Percentiles rank a stretch among this genome's conserved stretches.
phyloP scores from a whole-genome alignment of 257 asterid genomes.

The Primulina tabacum region DNA sequence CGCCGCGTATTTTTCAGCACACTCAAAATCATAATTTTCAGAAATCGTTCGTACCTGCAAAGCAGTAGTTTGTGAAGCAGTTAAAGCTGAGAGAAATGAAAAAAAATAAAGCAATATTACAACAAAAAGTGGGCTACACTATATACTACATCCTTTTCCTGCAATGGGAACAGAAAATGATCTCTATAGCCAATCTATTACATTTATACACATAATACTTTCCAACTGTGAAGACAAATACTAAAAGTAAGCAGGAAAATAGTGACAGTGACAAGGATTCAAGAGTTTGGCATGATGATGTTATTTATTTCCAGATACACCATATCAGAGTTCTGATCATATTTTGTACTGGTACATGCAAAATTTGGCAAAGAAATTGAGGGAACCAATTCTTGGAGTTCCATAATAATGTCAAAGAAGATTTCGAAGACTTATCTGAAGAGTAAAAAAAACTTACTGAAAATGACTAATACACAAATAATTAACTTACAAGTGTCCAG shows the following conservation, averaged over 20 bases:
- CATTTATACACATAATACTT: conserved; percentile 1
- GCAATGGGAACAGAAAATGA: conserved; percentile 1
- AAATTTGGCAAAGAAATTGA: background rate
- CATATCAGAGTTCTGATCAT: background rate
- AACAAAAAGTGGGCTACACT: conserved; percentile 6
- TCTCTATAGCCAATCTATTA: background rate
- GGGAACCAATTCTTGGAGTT: conserved; percentile 11
- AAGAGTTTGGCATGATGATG: background rate
- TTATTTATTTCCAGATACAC: background rate
- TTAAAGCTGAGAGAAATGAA: conserved; percentile 16
- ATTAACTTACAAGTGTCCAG: conserved; percentile 91
- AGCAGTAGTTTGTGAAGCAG: conserved; percentile 22
- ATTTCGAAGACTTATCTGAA: conserved; percentile 7
- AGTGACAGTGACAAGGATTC: background rate
- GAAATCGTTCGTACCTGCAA: conserved; percentile 92
- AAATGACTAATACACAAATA: conserved; percentile 17
- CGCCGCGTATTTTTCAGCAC: conserved; percentile 85
- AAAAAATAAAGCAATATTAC: conserved; percentile 11
- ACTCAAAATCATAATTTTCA: conserved; percentile 88
- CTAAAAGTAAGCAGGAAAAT: background rate
- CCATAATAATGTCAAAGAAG: background rate
- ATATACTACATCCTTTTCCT: background rate
- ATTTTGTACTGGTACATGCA: background rate
- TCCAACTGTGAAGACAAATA: background rate
- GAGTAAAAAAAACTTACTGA: conserved; percentile 1